Evolutionary conservation across 2,329 filamentous ascomycete genomes (phyloP), one percentile per base, ranked within the genome.

Genomic region (Leptosphaerulina australis): DNA sequence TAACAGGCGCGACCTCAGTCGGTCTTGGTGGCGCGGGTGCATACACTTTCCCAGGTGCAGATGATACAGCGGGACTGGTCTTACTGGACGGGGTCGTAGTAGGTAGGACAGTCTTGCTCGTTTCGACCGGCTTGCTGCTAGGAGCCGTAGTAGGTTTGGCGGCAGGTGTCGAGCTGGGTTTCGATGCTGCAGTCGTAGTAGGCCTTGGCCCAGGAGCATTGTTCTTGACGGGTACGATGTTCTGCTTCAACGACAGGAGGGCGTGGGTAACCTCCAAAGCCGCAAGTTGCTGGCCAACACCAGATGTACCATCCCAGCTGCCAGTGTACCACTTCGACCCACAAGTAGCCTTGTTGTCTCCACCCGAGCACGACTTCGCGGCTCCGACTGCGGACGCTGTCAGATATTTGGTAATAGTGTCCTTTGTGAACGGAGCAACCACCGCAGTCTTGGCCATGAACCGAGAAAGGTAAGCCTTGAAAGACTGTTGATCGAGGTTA

Each of bases 401-500:
- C 21, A 80, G 64, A 36, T 74, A 69, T 10, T 69, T 70, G 39
- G 60, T 66, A 33, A 79, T 71, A 10, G 61, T 62, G 20, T 68
- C 60, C 31, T 65, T 66, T 24, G 76, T 76, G 44, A 71, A 74
- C 3, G 78, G 77, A 11, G 74, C 75, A 39, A 79, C 53, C 21
- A 75, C 57, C 3, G 75, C 71, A 5, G 76, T 71, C 53, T 79
- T 78, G 12, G 71, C 69, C 48, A 80, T 67, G 83, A 86, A 91
- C 34, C 88, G 85, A 20, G 83, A 74, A 20, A 90, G 77, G 69
- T 90, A 91, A 9, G 86, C 88, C 74, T 91, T 91, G 83, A 91
- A 91, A 37, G 81, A 84, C 63, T 81, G 81, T 74, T 91, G 87
- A 69, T 91, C 88, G 56, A 79, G 79, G 74, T 90, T 83, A 78